phyloP scores from a whole-genome alignment of 2,329 filamentous ascomycete genomes.

The Talaromyces sp. region DNA sequence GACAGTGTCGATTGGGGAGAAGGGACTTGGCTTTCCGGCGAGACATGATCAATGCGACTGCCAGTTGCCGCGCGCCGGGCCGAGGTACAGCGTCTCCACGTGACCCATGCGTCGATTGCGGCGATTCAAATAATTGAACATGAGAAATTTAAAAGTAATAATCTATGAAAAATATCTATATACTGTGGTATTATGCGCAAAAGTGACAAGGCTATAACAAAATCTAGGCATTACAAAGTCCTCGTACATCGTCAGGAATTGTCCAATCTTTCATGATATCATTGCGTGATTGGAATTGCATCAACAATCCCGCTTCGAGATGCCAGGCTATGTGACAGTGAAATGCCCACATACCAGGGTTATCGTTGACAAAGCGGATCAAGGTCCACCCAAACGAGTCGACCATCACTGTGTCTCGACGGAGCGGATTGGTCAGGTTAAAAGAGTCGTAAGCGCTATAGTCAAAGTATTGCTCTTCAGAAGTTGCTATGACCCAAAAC shows the following conservation, averaged over 20 bases:
- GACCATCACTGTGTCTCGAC: conserved; percentile 18
- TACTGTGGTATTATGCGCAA: not conserved
- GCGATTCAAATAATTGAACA: not conserved
- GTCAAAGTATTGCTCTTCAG: conserved; percentile 7
- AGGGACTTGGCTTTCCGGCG: not conserved
- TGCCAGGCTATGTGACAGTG: conserved; percentile 26
- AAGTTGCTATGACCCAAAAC: conserved; percentile 35
- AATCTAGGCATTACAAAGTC: conserved; percentile 2
- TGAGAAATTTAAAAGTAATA: not conserved
- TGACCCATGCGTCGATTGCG: not conserved
- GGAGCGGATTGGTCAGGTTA: conserved; percentile 11
- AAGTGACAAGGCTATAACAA: not conserved
- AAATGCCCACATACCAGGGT: conserved; percentile 23
- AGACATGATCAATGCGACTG: not conserved
- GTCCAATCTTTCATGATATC: conserved; percentile 10
- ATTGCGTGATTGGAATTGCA: conserved; percentile 12
- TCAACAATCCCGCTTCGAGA: conserved; percentile 18
- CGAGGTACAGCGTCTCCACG: conserved; percentile 6
- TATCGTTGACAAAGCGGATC: conserved; percentile 20
- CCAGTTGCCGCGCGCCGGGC: not conserved
- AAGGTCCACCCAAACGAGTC: conserved; percentile 18
- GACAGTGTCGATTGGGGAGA: not conserved
- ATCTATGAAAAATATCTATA: not conserved
- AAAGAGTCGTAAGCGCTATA: conserved; percentile 7
- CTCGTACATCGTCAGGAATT: conserved; percentile 4